phyloP scores from a whole-genome alignment of 2,329 filamentous ascomycete species.

The Colletotrichum shisoi region DNA sequence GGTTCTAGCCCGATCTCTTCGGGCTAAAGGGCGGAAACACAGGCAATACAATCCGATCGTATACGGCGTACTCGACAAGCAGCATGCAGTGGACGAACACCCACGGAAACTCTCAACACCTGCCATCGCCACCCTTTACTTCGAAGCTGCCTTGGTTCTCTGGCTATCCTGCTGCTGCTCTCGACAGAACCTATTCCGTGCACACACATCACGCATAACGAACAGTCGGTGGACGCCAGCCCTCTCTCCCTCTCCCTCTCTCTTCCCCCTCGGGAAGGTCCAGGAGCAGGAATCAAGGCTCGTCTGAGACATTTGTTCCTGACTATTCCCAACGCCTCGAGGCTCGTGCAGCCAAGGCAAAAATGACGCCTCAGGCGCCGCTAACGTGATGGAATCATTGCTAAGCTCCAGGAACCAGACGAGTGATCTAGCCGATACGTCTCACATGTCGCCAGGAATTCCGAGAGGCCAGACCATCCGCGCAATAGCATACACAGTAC shows the following conservation, averaged over 20 bases:
- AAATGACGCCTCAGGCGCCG: slow-evolving; percentile 25
- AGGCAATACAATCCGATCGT: slow-evolving; percentile 21
- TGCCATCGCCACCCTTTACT: not conserved
- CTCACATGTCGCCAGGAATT: slow-evolving; percentile 32
- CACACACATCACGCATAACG: slow-evolving; percentile 6
- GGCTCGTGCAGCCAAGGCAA: slow-evolving; percentile 24
- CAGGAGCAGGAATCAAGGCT: slow-evolving; percentile 33
- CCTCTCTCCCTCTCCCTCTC: not conserved
- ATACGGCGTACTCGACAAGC: slow-evolving; percentile 16
- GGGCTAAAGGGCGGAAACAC: not conserved
- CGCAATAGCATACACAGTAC: slow-evolving; percentile 14
- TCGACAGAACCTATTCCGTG: slow-evolving; percentile 23
- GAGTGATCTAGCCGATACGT: slow-evolving; percentile 31
- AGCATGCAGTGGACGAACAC: slow-evolving; percentile 15
- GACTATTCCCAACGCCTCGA: slow-evolving; percentile 37
- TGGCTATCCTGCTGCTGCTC: not conserved
- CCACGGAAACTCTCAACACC: not conserved
- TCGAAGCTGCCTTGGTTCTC: not conserved
- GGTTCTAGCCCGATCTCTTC: not conserved
- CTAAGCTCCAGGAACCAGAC: slow-evolving; percentile 33
- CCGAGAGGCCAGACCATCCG: slow-evolving; percentile 19
- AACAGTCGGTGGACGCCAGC: slow-evolving; percentile 17
- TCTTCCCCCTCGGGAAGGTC: slow-evolving; percentile 13
- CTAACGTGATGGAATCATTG: slow-evolving; percentile 27
- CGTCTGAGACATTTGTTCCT: slow-evolving; percentile 39